Conservation (phyloP, 768 basidiomycete species). For the Pleurotus salmoneostramineus region DNA sequence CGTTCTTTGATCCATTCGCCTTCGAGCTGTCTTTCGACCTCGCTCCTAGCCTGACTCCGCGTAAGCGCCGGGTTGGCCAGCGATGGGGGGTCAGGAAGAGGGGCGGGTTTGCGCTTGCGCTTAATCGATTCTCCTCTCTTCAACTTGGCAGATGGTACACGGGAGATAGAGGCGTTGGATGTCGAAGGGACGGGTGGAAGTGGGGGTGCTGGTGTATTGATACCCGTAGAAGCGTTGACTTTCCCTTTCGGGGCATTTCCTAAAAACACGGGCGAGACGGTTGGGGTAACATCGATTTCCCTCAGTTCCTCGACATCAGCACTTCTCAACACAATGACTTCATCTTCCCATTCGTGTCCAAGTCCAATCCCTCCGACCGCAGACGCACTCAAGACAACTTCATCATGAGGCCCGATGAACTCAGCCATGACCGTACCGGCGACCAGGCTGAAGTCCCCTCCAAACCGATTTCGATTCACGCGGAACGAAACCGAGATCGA, state of each 20-base stretch:
- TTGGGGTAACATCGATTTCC: not conserved
- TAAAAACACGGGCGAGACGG: not conserved
- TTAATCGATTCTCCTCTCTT: too few relatives aligned
- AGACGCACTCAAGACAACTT: not conserved
- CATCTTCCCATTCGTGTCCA: not conserved
- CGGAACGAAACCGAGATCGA: not conserved
- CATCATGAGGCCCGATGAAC: not conserved
- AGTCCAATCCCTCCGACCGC: not conserved
- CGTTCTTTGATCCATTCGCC: not conserved
- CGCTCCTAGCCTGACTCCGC: not conserved
- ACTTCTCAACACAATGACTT: conserved; percentile 3
- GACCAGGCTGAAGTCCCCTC: not conserved
- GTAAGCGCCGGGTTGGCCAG: too few relatives aligned
- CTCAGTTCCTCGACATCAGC: conserved; percentile 5
- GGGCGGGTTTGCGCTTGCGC: too few relatives aligned
- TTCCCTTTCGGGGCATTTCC: not conserved
- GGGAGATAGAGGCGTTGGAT: too few relatives aligned
- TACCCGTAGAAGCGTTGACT: not conserved
- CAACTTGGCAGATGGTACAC: too few relatives aligned
- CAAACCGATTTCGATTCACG: conserved; percentile 5
- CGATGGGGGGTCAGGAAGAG: too few relatives aligned
- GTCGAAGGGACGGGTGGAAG: not conserved
- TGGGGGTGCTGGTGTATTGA: not conserved
- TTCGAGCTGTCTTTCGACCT: not conserved
- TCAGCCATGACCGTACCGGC: not conserved